A percentile compares a stretch with the other conserved stretches of the same genome.
phyloP scores from a whole-genome alignment of 805 yeast species.

The Metschnikowia lochheadii region DNA sequence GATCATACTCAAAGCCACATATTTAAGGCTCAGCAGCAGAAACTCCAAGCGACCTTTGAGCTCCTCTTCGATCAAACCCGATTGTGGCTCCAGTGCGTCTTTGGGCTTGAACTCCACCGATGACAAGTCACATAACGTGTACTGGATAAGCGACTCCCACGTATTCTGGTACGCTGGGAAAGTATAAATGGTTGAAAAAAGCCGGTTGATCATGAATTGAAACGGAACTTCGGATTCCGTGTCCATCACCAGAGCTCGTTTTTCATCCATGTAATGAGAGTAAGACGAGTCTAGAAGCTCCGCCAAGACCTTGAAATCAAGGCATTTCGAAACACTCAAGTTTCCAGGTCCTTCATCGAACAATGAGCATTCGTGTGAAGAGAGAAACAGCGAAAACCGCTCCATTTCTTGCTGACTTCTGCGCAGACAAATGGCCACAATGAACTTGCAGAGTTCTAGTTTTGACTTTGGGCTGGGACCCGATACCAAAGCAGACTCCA shows the following conservation, averaged over 20 bases:
- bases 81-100: conserved; percentile 13
- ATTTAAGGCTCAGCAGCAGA: conserved; percentile 18
- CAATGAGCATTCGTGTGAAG: conserved; percentile 22
- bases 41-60: conserved; percentile 30
- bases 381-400: conserved; percentile 27
- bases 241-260: conserved; percentile 1
- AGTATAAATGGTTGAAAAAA: conserved; percentile 32
- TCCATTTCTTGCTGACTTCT: conserved; percentile 35
- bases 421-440: conserved; percentile 42
- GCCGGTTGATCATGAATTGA: conserved; percentile 10
- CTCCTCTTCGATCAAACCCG: conserved; percentile 20
- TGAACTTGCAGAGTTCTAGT: conserved; percentile 53
- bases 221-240: not conserved
- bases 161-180: conserved; percentile 28
- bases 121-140: conserved; percentile 43
- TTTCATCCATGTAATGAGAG: conserved; percentile 4
- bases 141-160: conserved; percentile 40
- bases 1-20: conserved; percentile 33
- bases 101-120: conserved; percentile 22
- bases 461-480: conserved; percentile 23
- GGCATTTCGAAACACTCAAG: conserved; percentile 20
- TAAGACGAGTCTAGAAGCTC: conserved; percentile 14
- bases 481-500: conserved; percentile 6
- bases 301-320: conserved; percentile 20
- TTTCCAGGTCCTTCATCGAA: conserved; percentile 22